phyloP scores from a whole-genome alignment of 2,329 filamentous ascomycete species.

The Microsporum audouinii region DNA sequence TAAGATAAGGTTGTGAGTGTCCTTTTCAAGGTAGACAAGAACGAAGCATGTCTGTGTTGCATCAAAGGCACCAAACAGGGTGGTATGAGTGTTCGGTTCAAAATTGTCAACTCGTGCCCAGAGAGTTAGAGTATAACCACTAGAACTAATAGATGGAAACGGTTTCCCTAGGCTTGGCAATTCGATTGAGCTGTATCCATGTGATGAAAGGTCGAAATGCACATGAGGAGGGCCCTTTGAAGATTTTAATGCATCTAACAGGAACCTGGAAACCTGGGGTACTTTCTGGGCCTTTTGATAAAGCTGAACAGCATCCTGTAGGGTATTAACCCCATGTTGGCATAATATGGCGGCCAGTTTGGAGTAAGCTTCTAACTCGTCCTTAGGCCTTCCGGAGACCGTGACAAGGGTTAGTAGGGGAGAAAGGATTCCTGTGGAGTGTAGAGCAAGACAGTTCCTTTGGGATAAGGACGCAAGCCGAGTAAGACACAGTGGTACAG shows the following conservation, averaged over 20 bases:
- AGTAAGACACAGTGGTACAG: slow-evolving; percentile 54
- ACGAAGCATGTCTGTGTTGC: slow-evolving; percentile 85
- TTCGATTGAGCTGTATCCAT: slow-evolving; percentile 85
- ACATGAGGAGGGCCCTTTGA: slow-evolving; percentile 74
- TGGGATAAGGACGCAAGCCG: slow-evolving; percentile 50
- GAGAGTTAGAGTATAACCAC: slow-evolving; percentile 76
- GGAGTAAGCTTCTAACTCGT: slow-evolving; percentile 50
- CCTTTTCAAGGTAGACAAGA: slow-evolving; percentile 83
- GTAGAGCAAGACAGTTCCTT: slow-evolving; percentile 59
- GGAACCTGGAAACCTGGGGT: slow-evolving; percentile 51
- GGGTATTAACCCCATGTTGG: slow-evolving; percentile 65
- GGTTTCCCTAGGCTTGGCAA: slow-evolving; percentile 69
- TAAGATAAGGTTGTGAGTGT: slow-evolving; percentile 85
- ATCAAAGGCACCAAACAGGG: slow-evolving; percentile 91
- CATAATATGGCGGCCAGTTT: slow-evolving; percentile 55
- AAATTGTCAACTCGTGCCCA: slow-evolving; percentile 87
- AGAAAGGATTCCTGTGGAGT: slow-evolving; percentile 59
- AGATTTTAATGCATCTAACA: slow-evolving; percentile 59
- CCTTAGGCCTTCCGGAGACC: slow-evolving; percentile 41
- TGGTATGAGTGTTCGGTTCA: slow-evolving; percentile 76
- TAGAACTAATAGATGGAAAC: slow-evolving; percentile 70
- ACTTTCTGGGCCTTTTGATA: slow-evolving; percentile 46
- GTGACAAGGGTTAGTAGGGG: slow-evolving; percentile 55
- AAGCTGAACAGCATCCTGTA: slow-evolving; percentile 75
- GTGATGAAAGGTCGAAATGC: slow-evolving; percentile 81